Evolutionary conservation across 2,329 filamentous ascomycete genomes (phyloP).

Genomic region (Pseudocercospora vitis): DNA sequence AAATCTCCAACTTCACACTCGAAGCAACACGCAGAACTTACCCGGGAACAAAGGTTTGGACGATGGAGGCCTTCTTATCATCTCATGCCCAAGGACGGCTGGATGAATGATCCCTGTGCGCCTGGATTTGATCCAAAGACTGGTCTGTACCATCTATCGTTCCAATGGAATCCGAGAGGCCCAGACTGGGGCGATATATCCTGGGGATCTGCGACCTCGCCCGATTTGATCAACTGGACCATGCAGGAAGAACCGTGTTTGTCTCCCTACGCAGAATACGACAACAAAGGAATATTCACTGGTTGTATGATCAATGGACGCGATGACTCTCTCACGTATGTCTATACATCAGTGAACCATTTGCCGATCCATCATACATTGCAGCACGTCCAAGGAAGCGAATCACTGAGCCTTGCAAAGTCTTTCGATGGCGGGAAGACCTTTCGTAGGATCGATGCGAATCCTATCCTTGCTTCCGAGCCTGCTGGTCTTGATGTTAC

Average conservation of each 20-base stretch:
- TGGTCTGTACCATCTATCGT: slow-evolving; percentile 44
- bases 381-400: slow-evolving; percentile 40
- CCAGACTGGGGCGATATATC: slow-evolving; percentile 47
- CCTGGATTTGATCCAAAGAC: slow-evolving; percentile 43
- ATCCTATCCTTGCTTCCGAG: slow-evolving; percentile 42
- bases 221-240: slow-evolving; percentile 44
- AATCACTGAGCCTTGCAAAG: slow-evolving; percentile 42
- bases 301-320: slow-evolving; percentile 41
- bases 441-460: slow-evolving; percentile 40
- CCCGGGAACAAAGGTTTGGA: slow-evolving; percentile 15
- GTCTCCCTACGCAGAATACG: slow-evolving; percentile 40
- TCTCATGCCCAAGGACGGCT: slow-evolving; percentile 40
- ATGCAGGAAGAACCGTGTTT: slow-evolving; percentile 35
- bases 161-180: slow-evolving; percentile 47
- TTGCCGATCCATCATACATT: slow-evolving; percentile 46
- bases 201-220: slow-evolving; percentile 45
- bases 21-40: slow-evolving; percentile 6
- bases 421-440: slow-evolving; percentile 42
- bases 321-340: slow-evolving; percentile 38
- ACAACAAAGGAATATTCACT: slow-evolving; percentile 45
- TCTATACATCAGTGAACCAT: slow-evolving; percentile 45
- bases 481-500: slow-evolving; percentile 41
- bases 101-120: slow-evolving; percentile 50
- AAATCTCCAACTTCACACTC: not conserved
- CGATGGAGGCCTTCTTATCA: slow-evolving; percentile 39